Base-by-base conservation (phyloP, 352 stramenopile genomes). In the Globisporangium viniferum region DNA sequence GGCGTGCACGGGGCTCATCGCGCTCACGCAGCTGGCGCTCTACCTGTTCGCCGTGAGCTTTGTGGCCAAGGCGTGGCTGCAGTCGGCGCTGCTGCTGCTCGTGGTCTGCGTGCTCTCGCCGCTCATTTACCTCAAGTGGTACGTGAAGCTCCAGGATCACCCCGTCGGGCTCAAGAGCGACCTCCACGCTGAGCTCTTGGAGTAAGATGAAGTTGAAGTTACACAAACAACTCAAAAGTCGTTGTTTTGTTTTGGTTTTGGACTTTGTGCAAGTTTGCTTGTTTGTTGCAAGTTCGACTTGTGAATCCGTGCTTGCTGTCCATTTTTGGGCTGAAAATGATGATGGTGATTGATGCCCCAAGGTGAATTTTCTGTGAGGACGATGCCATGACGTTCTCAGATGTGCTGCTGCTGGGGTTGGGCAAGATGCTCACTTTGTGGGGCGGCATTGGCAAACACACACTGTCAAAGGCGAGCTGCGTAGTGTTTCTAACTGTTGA, bases 41-140 rank as follows among this genome's bases (percentile, higher is more conserved):
- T 93, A 93, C 65, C 69, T 93, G 46, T 73, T 91, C 9, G 82
- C 81, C 5, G 85, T 93, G 59, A 90, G 81, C 53, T 49, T 88
- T 29, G 82, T 93, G 14, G 74, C 78, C 29, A 85, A 84, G 54
- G 85, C 80, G 24, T 90, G 82, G 85, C 69, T 60, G 14, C 85
- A 93, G 71, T 77, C 76, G 2, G 63, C 79, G 4, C 70, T 89
- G 46, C 74, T 93, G 44, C 62, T 73, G 29, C 58, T 51, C 4
- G 58, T 88, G 10, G 44, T 93, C 59, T 65, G 67, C 33, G 60
- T 84, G 22, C 72, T 84, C 2, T 59, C 78, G 9, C 81, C 85
- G 2, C 35, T 87, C 18, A 90, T 93, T 54, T 91, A 90, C 72
- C 78, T 82, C n/a, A 88, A 93, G 59, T 93, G 85, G 85, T 93